Conservation (phyloP, 805 yeast species). For the Pichia manshurica region DNA sequence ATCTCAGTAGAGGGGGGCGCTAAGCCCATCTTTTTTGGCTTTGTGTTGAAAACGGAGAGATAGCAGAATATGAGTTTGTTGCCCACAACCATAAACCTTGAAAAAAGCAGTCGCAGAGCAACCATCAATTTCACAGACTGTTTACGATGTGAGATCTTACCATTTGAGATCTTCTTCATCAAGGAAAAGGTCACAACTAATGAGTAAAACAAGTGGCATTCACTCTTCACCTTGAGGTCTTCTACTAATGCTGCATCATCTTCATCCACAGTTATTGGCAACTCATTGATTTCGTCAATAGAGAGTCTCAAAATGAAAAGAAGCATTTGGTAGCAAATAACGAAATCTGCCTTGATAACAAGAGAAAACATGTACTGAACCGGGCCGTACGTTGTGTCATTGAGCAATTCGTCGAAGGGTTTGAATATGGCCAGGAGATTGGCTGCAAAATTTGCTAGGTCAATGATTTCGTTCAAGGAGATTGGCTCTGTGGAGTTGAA, state of each 20-base stretch:
- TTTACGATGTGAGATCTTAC: background rate
- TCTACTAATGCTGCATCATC: slow-evolving; percentile 1
- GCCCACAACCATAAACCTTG: background rate
- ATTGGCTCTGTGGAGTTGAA: slow-evolving; percentile 13
- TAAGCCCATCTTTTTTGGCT: background rate
- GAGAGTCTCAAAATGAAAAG: slow-evolving; percentile 6
- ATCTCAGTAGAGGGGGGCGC: background rate
- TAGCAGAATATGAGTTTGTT: slow-evolving; percentile 5
- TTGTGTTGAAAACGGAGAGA: slow-evolving; percentile 1
- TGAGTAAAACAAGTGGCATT: slow-evolving; percentile 3
- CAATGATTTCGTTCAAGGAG: slow-evolving; percentile 10
- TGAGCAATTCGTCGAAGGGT: slow-evolving; percentile 5
- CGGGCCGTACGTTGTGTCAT: background rate
- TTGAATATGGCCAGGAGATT: background rate
- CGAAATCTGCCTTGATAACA: slow-evolving; percentile 5
- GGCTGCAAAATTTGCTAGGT: slow-evolving; percentile 1
- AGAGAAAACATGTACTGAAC: background rate
- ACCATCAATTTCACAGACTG: slow-evolving; percentile 2
- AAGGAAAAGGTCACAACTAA: slow-evolving; percentile 2
- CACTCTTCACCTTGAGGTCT: slow-evolving; percentile 4
- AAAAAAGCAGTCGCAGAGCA: slow-evolving; percentile 1
- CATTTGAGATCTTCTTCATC: slow-evolving; percentile 3
- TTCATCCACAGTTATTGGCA: background rate
- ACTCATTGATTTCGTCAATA: slow-evolving; percentile 6
- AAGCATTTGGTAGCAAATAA: slow-evolving; percentile 4